phyloP scores from a whole-genome alignment of 1,284 basidiomycete genomes.

The Naganishia cerealis region DNA sequence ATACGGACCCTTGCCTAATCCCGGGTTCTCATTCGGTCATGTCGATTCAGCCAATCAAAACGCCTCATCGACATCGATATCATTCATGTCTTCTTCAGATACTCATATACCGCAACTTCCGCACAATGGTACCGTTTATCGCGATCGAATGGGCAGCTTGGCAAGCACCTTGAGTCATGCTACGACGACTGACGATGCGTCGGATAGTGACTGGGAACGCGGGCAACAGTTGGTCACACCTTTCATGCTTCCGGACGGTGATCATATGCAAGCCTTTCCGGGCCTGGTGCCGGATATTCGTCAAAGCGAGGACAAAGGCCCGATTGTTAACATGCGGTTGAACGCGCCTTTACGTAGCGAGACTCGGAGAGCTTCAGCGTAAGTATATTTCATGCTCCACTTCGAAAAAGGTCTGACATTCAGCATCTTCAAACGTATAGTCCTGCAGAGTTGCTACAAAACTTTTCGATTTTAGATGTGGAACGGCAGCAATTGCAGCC shows the following conservation, averaged over 20 bases:
- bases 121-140: conserved; percentile 1
- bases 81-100: not conserved
- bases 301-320: not conserved
- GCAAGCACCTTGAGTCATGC: conserved; percentile 33
- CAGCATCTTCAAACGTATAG: not conserved
- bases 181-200: conserved; percentile 28
- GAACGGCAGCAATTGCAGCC: conserved; percentile 17
- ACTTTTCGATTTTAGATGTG: conserved; percentile 25
- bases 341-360: conserved; percentile 8
- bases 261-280: not conserved
- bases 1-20: conserved; percentile 30
- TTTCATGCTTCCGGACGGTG: conserved; percentile 1
- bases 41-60: not conserved
- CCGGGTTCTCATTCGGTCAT: conserved; percentile 31
- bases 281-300: not conserved
- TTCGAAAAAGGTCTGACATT: not conserved
- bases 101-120: not conserved
- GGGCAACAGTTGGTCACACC: conserved; percentile 20
- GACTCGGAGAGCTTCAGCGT: conserved; percentile 33
- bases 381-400: not conserved
- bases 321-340: conserved; percentile 6
- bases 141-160: conserved; percentile 33
- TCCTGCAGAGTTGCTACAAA: conserved; percentile 28
- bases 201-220: conserved; percentile 26
- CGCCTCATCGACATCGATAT: not conserved